Base-by-base conservation (phyloP, 352 stramenopile genomes). In the Thraustotheca clavata region DNA sequence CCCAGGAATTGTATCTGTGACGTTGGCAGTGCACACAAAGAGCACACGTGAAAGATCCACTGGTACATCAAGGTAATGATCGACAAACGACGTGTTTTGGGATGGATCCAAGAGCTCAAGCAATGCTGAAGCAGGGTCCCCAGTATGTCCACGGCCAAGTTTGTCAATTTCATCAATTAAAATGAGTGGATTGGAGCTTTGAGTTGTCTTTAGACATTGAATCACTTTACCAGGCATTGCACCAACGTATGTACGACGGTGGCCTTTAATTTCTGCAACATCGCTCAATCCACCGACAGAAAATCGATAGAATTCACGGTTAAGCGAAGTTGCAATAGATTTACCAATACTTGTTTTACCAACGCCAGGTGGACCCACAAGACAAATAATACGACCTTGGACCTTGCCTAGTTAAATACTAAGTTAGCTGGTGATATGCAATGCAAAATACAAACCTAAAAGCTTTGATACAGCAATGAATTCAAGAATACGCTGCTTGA, bases 201-300 rank as follows among this genome's bases (percentile, higher is more conserved):
- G 88, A 1, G 91, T 96, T 0, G 80, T 91, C 77, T 99, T 99
- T n/a, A 99, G 76, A 61, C 94, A 98, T 75, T 99, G 96, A 60
- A 99, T 98, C 7, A 99, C 86, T 68, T 99, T 99, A 54, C 97
- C 97, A 0, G 97, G 97, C 96, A 99, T 99, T 0, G 96, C 95
- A 29, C 97, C 97, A 20, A 99, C 86, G 72, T 99, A 99, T 12
- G 97, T 99, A 55, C 96, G 83, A 35, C 97, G 83, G 61, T 99
- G 97, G 24, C 97, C 97, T 76, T 99, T 99, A 67, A 99, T 99
- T 74, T 99, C 96, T 3, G 89, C 95, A 12, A 99, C 94, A 71
- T 99, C 96, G 59, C 79, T 96, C 29, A 99, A 75, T 5, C 97
- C 97, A 66, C 96, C 96, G 11, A 99, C 96, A 4, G 83, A 98